Evolutionary conservation across 495 filamentous ascomycete species (phyloP).

Genomic region (Saxophila tyrrhenica): DNA sequence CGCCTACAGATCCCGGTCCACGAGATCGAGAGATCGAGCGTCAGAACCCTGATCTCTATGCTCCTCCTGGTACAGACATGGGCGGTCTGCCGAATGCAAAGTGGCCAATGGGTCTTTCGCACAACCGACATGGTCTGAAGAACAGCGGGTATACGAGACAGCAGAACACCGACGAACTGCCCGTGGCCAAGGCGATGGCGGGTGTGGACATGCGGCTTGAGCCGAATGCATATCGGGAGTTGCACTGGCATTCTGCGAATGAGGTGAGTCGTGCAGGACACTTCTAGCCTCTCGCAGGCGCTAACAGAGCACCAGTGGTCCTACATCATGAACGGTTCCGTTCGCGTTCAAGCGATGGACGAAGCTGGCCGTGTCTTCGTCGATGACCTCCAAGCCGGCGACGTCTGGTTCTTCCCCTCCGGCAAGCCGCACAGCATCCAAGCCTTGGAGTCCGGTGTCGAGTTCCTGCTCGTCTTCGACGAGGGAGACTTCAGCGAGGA

Average conservation of each 20-base stretch:
- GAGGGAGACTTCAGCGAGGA: conserved; percentile 58
- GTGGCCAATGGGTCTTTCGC: conserved; percentile 62
- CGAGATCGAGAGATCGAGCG: conserved; percentile 49
- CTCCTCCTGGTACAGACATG: conserved; percentile 54
- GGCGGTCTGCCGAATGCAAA: conserved; percentile 54
- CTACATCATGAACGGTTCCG: conserved; percentile 52
- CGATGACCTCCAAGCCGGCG: conserved; percentile 54
- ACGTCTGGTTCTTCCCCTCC: conserved; percentile 62
- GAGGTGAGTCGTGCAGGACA: no score
- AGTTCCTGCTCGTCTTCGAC: conserved; percentile 63
- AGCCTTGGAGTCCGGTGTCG: conserved; percentile 50
- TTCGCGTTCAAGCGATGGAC: conserved; percentile 49
- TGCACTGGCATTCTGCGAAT: conserved; percentile 61
- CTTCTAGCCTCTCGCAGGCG: no score
- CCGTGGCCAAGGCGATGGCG: conserved; percentile 55
- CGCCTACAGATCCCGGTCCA: conserved; percentile 52
- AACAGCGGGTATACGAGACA: conserved; percentile 59
- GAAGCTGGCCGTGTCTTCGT: conserved; percentile 52
- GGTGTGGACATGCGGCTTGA: conserved; percentile 70
- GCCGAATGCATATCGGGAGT: conserved; percentile 52
- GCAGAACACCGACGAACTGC: conserved; percentile 52
- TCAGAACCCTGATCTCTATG: conserved; percentile 53
- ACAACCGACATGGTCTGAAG: conserved; percentile 46
- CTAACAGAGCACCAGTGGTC: no score
- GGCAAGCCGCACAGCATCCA: conserved; percentile 60